Evolutionary conservation across 306 rosid genomes (phyloP).

Genomic region (Vigna radiata): DNA sequence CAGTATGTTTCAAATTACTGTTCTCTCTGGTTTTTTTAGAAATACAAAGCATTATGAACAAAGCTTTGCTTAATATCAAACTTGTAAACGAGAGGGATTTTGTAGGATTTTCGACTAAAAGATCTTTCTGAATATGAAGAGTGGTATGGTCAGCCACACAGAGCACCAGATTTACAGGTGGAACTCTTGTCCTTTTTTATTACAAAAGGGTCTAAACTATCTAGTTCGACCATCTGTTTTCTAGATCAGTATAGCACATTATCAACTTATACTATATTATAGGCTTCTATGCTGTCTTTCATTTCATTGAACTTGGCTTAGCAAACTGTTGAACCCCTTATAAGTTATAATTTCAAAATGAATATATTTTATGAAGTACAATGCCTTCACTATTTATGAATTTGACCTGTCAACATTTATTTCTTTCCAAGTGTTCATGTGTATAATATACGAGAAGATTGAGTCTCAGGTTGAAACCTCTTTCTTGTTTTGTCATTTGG

Average conservation of each 20-base stretch:
- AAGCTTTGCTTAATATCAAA: conserved; percentile 27
- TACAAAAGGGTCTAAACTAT: conserved; percentile 29
- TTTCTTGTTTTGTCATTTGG: not conserved
- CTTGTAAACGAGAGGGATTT: conserved; percentile 38
- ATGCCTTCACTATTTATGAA: conserved; percentile 7
- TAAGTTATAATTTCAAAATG: conserved; percentile 16
- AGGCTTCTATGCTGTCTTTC: conserved; percentile 32
- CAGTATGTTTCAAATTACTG: conserved; percentile 62
- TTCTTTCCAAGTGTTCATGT: conserved; percentile 3
- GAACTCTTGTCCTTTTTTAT: conserved; percentile 20
- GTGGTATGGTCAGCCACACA: conserved; percentile 94
- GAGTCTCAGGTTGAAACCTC: not conserved
- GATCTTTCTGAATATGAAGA: conserved; percentile 87
- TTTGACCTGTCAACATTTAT: conserved; percentile 30
- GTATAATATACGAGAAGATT: not conserved
- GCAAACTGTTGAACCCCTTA: conserved; percentile 20
- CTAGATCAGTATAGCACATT: conserved; percentile 13
- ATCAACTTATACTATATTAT: not conserved
- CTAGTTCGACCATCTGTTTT: conserved; percentile 37
- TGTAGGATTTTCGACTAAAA: conserved; percentile 87
- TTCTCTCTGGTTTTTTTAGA: not conserved
- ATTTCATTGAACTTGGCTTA: conserved; percentile 12
- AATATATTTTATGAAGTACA: conserved; percentile 26
- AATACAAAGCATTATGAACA: not conserved
- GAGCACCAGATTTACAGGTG: conserved; percentile 86